phyloP scores from a whole-genome alignment of 495 filamentous ascomycete species.

The Hypoxylon subgilvum region DNA sequence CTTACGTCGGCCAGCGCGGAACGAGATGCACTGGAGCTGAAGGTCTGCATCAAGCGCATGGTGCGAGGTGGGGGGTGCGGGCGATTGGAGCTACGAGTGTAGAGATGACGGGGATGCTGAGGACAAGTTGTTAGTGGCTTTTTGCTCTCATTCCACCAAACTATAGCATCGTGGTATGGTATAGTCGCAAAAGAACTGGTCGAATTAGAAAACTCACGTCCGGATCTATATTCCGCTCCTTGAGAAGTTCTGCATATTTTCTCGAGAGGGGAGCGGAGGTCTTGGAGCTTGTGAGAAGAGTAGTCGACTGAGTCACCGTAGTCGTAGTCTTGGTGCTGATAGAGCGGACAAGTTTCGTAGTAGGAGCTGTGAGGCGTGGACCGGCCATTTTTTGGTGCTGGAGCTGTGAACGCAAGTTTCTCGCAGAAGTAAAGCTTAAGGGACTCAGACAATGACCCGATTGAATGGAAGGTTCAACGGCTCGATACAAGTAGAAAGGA shows the following conservation, averaged over 20 bases:
- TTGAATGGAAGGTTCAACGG: constrained; percentile 25
- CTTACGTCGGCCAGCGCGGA: constrained; percentile 23
- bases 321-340: constrained; percentile 49
- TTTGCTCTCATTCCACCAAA: constrained; percentile 2
- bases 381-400: constrained; percentile 30
- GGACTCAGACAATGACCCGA: constrained; percentile 2
- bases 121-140: constrained; percentile 30
- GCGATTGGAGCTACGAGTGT: constrained; percentile 42
- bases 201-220: constrained; percentile 33
- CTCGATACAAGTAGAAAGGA: constrained; percentile 19
- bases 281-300: constrained; percentile 46
- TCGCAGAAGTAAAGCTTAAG: neutral
- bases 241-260: constrained; percentile 45
- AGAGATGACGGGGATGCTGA: constrained; percentile 40
- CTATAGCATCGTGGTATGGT: no score
- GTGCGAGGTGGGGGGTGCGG: constrained; percentile 43
- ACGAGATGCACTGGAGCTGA: constrained; percentile 49
- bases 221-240: constrained; percentile 41
- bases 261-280: constrained; percentile 39
- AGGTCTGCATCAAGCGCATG: constrained; percentile 58
- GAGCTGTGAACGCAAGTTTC: constrained; percentile 1
- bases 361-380: constrained; percentile 48
- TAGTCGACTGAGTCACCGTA: constrained; percentile 41
- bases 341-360: constrained; percentile 53
- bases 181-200: neutral